phyloP scores from a whole-genome alignment of 1,139 yeast genomes.

The Zhuliangozyma blackwelliae region DNA sequence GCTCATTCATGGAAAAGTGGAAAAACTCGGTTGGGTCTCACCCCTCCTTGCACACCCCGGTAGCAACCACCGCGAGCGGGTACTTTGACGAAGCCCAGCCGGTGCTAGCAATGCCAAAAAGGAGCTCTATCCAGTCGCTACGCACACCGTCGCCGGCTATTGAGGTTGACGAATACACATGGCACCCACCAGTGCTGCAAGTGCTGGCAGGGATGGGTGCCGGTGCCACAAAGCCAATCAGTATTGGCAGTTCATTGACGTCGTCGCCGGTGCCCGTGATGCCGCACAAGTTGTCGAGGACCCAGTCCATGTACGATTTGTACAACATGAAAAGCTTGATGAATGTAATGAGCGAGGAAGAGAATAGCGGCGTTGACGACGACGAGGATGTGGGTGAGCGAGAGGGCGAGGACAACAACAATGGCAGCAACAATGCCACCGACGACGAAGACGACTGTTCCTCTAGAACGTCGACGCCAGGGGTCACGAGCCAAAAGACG shows the following conservation, averaged over 20 bases:
- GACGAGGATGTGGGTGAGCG: too few relatives aligned
- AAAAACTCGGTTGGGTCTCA: constrained; percentile 25
- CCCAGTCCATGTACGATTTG: constrained; percentile 39
- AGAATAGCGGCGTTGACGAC: not conserved
- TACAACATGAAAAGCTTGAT: constrained; percentile 12
- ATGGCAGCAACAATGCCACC: too few relatives aligned
- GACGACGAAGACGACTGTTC: not conserved
- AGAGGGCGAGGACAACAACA: not conserved
- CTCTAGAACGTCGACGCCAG: not conserved
- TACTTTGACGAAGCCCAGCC: constrained; percentile 11
- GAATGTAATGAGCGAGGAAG: constrained; percentile 9
- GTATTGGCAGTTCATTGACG: constrained; percentile 3
- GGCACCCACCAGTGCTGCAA: constrained; percentile 15
- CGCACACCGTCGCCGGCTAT: constrained; percentile 46
- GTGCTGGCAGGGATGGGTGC: too few relatives aligned
- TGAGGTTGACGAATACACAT: constrained; percentile 42
- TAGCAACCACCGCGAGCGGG: constrained; percentile 10
- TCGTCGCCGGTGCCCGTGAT: constrained; percentile 5
- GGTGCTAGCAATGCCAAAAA: constrained; percentile 14
- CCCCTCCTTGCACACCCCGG: too few relatives aligned
- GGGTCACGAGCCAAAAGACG: constrained; percentile 2
- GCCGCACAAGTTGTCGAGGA: constrained; percentile 25
- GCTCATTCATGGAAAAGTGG: constrained; percentile 48
- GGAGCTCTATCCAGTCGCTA: constrained; percentile 28
- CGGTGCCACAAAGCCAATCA: constrained; percentile 9